Evolutionary conservation across 1,284 basidiomycete species (phyloP).

Genomic region (Trametes versicolor): DNA sequence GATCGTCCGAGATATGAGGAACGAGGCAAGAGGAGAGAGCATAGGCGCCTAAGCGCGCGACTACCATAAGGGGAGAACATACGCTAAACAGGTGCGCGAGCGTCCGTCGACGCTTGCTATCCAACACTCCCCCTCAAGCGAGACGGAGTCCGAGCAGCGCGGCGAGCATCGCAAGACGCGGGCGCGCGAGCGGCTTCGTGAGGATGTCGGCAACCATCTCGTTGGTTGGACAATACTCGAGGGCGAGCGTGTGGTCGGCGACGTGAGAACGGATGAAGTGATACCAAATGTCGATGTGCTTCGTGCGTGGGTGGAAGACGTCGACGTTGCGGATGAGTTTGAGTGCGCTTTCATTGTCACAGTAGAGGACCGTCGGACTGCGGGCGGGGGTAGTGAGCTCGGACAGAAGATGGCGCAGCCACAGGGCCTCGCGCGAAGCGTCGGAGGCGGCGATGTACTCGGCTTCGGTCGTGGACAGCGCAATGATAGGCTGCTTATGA

Average conservation of each 20-base stretch:
- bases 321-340: slow-evolving; percentile 41
- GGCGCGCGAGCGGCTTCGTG: slow-evolving; percentile 41
- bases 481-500: slow-evolving; percentile 30
- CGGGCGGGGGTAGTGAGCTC: slow-evolving; percentile 27
- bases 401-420: slow-evolving; percentile 36
- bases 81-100: background rate
- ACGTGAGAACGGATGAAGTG: slow-evolving; percentile 48
- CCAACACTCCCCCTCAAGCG: slow-evolving; percentile 1
- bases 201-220: slow-evolving; percentile 44
- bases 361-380: slow-evolving; percentile 33
- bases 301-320: slow-evolving; percentile 41
- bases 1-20: slow-evolving; percentile 6
- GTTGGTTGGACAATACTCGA: slow-evolving; percentile 35
- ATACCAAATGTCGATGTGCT: slow-evolving; percentile 50
- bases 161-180: background rate
- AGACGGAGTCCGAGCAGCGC: background rate
- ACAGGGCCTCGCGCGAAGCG: slow-evolving; percentile 35
- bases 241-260: slow-evolving; percentile 22
- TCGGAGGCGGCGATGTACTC: slow-evolving; percentile 31
- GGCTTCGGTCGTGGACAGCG: slow-evolving; percentile 30
- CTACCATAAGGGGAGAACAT: slow-evolving; percentile 2
- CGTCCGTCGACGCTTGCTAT: slow-evolving; percentile 5
- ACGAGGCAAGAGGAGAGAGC: background rate
- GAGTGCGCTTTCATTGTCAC: slow-evolving; percentile 48
- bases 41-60: slow-evolving; percentile 4